These are phyloP conservation scores for Boletus bicolor DNA, from an alignment of 768 basidiomycete species.

Conservation along the genomic window DNA sequence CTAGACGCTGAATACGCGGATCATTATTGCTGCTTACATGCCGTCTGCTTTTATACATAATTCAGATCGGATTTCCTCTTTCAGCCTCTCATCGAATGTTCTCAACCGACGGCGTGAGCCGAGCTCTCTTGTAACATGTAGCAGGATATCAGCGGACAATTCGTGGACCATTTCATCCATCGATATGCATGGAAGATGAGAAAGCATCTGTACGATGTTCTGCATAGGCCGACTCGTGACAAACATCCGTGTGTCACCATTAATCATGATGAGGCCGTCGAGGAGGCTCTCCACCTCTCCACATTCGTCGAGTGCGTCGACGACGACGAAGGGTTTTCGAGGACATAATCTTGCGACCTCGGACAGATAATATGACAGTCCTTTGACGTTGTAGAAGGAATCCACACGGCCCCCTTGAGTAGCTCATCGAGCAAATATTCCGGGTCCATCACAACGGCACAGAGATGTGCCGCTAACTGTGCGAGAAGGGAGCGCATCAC, in stretches of 20 bases:
- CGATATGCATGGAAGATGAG: constrained; percentile 4
- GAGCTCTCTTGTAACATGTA: constrained; percentile 10
- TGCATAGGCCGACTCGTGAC: constrained; percentile 8
- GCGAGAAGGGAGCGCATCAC: too few relatives aligned
- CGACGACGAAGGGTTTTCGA: constrained; percentile 7
- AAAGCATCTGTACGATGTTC: constrained; percentile 1
- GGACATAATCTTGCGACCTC: background rate
- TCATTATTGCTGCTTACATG: constrained; percentile 10
- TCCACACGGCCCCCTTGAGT: background rate
- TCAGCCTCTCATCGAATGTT: background rate
- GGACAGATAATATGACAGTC: background rate
- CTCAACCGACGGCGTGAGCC: constrained; percentile 5
- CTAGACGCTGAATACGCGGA: background rate
- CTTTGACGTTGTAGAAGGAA: background rate
- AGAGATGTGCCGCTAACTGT: too few relatives aligned
- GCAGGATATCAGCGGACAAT: constrained; percentile 9
- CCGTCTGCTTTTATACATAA: constrained; percentile 17
- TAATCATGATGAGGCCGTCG: background rate
- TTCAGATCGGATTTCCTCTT: constrained; percentile 1
- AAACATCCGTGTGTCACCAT: background rate
- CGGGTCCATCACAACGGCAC: background rate
- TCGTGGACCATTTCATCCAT: constrained; percentile 1
- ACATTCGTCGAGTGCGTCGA: constrained; percentile 27
- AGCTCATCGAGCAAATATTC: constrained; percentile 5
- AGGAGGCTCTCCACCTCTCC: constrained; percentile 10